phyloP scores from a whole-genome alignment of 2,329 filamentous ascomycete species.

The Aspergillus fijiensis region DNA sequence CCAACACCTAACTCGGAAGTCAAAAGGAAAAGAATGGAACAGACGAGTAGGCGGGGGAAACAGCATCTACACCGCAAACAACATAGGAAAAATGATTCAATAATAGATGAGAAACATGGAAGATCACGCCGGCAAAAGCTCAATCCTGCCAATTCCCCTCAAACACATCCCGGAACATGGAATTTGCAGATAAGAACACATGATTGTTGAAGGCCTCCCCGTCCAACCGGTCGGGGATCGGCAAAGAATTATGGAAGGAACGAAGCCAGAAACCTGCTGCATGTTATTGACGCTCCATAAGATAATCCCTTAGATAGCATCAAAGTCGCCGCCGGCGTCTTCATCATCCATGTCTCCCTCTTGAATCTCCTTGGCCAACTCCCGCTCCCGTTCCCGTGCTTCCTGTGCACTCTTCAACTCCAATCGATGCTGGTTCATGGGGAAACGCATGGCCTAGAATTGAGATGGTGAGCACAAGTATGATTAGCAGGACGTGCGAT shows the following conservation, averaged over 20 bases:
- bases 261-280: constrained; percentile 16
- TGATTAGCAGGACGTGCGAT: not conserved
- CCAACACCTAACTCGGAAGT: constrained; percentile 1
- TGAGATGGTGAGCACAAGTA: not conserved
- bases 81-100: constrained; percentile 22
- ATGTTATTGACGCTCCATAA: constrained; percentile 19
- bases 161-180: constrained; percentile 28
- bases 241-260: constrained; percentile 17
- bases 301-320: constrained; percentile 70
- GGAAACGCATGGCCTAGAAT: constrained; percentile 88
- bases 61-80: constrained; percentile 15
- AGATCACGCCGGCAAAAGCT: constrained; percentile 27
- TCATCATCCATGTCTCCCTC: constrained; percentile 97
- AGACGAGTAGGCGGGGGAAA: constrained; percentile 10
- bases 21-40: not conserved
- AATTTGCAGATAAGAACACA: constrained; percentile 30
- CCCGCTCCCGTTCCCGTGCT: constrained; percentile 91
- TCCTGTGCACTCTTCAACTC: constrained; percentile 98
- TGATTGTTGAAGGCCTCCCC: constrained; percentile 24
- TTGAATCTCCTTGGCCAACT: constrained; percentile 98
- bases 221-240: constrained; percentile 10
- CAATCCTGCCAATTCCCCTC: constrained; percentile 27
- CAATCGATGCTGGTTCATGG: constrained; percentile 97
- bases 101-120: constrained; percentile 29
- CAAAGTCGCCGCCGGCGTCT: constrained; percentile 92